A percentile compares a stretch with the other conserved stretches of the same genome.
phyloP scores from a whole-genome alignment of 345 rosid genomes.

The Capsella bursapastoris region DNA sequence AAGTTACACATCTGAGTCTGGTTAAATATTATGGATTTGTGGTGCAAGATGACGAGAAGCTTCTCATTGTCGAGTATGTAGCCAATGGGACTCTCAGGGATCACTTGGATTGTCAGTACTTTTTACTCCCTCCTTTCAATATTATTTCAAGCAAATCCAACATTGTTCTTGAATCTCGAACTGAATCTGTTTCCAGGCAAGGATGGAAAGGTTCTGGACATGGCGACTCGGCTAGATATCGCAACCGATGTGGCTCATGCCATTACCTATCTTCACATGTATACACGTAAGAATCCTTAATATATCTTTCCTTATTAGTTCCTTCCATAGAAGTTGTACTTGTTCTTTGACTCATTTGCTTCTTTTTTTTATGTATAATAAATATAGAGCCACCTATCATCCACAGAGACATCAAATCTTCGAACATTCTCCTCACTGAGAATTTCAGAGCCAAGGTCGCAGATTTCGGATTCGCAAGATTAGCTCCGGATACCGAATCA shows the following conservation, averaged over 20 bases:
- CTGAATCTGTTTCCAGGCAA: slow-evolving; percentile 54
- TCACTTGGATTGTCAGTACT: slow-evolving; percentile 80
- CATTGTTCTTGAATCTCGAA: slow-evolving; percentile 10
- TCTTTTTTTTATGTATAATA: slow-evolving; percentile 19
- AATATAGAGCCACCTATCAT: slow-evolving; percentile 80
- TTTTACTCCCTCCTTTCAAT: neutral
- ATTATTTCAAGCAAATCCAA: neutral
- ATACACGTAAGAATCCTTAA: slow-evolving; percentile 55
- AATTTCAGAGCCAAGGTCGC: slow-evolving; percentile 90
- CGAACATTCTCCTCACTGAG: slow-evolving; percentile 91
- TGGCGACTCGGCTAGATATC: slow-evolving; percentile 73
- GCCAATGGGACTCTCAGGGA: slow-evolving; percentile 91
- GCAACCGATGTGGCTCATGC: slow-evolving; percentile 94
- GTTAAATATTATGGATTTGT: slow-evolving; percentile 78
- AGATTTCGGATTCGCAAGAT: slow-evolving; percentile 90
- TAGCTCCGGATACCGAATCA: slow-evolving; percentile 75
- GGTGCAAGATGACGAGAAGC: slow-evolving; percentile 71
- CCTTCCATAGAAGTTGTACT: neutral
- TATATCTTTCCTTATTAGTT: neutral
- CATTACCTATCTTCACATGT: slow-evolving; percentile 93
- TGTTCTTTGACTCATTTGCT: slow-evolving; percentile 3
- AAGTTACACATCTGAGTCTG: slow-evolving; percentile 81
- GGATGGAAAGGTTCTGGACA: slow-evolving; percentile 62
- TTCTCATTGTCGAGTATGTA: slow-evolving; percentile 80
- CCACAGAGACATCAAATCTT: slow-evolving; percentile 93